phyloP scores from a whole-genome alignment of 768 basidiomycete genomes.

The Hirschioporus abietinus region DNA sequence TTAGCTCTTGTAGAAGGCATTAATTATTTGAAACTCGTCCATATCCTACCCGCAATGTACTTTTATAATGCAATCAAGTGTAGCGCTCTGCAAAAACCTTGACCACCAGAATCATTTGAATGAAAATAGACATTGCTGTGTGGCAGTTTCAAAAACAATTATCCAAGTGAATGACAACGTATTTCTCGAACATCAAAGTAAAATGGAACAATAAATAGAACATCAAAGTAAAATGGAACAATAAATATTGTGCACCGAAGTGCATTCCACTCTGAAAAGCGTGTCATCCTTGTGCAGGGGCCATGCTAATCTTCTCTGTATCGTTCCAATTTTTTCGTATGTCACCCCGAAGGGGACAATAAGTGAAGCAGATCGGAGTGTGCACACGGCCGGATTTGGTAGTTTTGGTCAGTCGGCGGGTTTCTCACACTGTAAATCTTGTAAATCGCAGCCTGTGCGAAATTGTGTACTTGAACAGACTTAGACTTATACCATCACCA shows the following conservation, averaged over 20 bases:
- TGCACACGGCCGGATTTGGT: not conserved
- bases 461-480: no score
- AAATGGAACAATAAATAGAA: no score
- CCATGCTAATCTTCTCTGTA: slow-evolving; percentile 53
- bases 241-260: slow-evolving; percentile 7
- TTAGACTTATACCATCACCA: no score
- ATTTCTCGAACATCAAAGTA: no score
- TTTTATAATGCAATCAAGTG: not conserved
- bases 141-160: no score
- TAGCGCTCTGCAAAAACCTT: not conserved
- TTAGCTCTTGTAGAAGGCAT: not conserved
- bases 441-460: no score
- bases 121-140: no score
- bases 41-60: not conserved
- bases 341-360: slow-evolving; percentile 24
- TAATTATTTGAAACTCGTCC: not conserved
- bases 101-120: no score
- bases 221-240: not conserved
- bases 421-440: not conserved
- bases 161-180: no score
- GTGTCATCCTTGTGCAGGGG: slow-evolving; percentile 51
- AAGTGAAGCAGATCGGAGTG: not conserved
- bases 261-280: slow-evolving; percentile 15
- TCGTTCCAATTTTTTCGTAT: slow-evolving; percentile 43
- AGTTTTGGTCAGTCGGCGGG: not conserved